A percentile compares a stretch with the other conserved stretches of the same genome.
Conservation (phyloP, 768 basidiomycete genomes). For the Russula dissimulans region DNA sequence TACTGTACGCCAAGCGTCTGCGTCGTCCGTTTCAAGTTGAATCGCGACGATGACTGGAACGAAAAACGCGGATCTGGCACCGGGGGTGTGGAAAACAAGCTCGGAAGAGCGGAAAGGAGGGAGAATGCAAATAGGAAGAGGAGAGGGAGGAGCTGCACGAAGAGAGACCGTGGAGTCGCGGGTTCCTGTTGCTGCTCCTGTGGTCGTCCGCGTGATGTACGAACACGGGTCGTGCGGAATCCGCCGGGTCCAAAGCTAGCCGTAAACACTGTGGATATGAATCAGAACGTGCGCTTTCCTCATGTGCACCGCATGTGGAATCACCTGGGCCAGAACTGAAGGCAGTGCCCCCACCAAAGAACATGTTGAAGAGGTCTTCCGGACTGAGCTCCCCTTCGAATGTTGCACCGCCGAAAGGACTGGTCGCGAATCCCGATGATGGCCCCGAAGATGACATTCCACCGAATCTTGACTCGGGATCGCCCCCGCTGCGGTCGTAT, state of each 20-base stretch:
- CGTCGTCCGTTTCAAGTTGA: slow-evolving; percentile 66
- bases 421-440: slow-evolving; percentile 41
- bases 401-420: slow-evolving; percentile 37
- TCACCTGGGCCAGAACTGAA: slow-evolving; percentile 45
- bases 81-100: slow-evolving; percentile 53
- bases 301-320: slow-evolving; percentile 19
- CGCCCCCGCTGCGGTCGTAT: slow-evolving; percentile 76
- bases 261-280: slow-evolving; percentile 48
- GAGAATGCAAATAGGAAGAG: slow-evolving; percentile 80
- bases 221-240: slow-evolving; percentile 60
- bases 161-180: slow-evolving; percentile 48
- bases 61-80: slow-evolving; percentile 75
- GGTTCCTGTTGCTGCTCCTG: slow-evolving; percentile 30
- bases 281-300: background rate
- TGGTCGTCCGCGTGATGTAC: slow-evolving; percentile 31
- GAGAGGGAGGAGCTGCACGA: slow-evolving; percentile 77
- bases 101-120: slow-evolving; percentile 70
- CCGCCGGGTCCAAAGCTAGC: slow-evolving; percentile 75
- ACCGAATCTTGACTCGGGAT: slow-evolving; percentile 76
- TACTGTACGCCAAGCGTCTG: slow-evolving; percentile 64
- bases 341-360: slow-evolving; percentile 75
- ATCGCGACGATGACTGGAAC: slow-evolving; percentile 52
- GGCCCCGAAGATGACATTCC: slow-evolving; percentile 45
- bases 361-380: slow-evolving; percentile 97
- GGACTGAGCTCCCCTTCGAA: slow-evolving; percentile 87